Base-by-base conservation (phyloP, 352 stramenopile species). In the Phytophthora sojae region DNA sequence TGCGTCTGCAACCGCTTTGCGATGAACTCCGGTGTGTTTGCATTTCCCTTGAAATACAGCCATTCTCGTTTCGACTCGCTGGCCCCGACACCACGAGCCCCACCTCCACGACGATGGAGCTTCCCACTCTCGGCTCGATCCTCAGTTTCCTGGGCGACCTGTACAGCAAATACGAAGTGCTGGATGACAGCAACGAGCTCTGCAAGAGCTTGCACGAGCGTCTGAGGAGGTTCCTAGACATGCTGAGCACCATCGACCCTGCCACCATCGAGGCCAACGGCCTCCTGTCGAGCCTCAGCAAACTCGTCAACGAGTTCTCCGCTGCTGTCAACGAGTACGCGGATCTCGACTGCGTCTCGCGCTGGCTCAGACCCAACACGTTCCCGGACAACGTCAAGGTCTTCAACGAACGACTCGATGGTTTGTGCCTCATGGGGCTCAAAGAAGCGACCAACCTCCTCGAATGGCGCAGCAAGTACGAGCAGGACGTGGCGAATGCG, bases 331-430 rank as follows among this genome's bases (percentile, higher is more conserved):
- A 8, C 25, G 23, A 45, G 12, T 75, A 59, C 42, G 42, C 44
- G n/a, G n/a, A 47, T 14, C 37, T 8, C 42, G 66, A 71, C 51
- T 51, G 67, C 32, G 50, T 75, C 39, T 60, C 70, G 39, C 68
- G 56, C 1, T 32, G 63, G 50, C 44, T 51, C 6, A 64, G 58
- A 23, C 7, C 37, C 19, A 35, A 59, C 21, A 63, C 70, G 29
- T 70, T 75, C 23, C 30, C n/a, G 0, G 56, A 70, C 4, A 45
- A 70, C 8, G 54, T 71, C 29, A 61, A 70, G 61, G 25, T 67
- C 26, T 75, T 61, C 57, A 71, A 75, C 39, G 68, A 71, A 50
- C 51, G 51, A 3, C 54, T 75, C 6, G 68, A 75, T 5, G 60
- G 50, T 19, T 47, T 75, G 15, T 42, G 59, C 26, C 8, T 61